These are phyloP conservation scores for Tricholoma sp. DNA, from an alignment of 768 basidiomycete genomes.

Conservation along the genomic window DNA sequence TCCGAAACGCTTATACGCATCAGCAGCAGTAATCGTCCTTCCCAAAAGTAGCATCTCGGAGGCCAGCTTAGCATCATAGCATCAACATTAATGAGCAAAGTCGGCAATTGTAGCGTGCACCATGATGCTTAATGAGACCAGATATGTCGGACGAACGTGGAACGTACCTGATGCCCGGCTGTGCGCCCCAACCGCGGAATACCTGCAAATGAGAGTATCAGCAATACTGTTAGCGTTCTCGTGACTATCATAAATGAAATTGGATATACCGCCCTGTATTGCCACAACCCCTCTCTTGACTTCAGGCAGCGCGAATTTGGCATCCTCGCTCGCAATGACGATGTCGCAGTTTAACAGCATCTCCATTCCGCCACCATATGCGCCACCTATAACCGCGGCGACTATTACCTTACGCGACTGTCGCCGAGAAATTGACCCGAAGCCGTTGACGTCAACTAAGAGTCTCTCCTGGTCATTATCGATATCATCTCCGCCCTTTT, in stretches of 20 bases:
- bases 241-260: neutral
- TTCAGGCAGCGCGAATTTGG: slow-evolving; percentile 72
- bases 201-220: slow-evolving; percentile 28
- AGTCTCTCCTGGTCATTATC: slow-evolving; percentile 41
- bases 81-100: slow-evolving; percentile 9
- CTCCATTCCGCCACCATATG: slow-evolving; percentile 64
- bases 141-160: neutral
- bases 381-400: slow-evolving; percentile 76
- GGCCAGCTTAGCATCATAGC: slow-evolving; percentile 44
- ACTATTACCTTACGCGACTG: slow-evolving; percentile 68
- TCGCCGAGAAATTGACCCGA: slow-evolving; percentile 70
- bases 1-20: slow-evolving; percentile 66
- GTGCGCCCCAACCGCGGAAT: slow-evolving; percentile 65
- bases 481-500: slow-evolving; percentile 37
- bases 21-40: slow-evolving; percentile 56
- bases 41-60: slow-evolving; percentile 76
- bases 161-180: slow-evolving; percentile 69
- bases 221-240: neutral
- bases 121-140: slow-evolving; percentile 1
- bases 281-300: slow-evolving; percentile 76
- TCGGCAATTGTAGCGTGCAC: neutral
- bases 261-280: slow-evolving; percentile 58
- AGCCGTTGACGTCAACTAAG: slow-evolving; percentile 46
- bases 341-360: slow-evolving; percentile 74
- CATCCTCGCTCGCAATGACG: slow-evolving; percentile 61